A percentile compares a stretch with the other conserved stretches of the same genome.
These are phyloP conservation scores for Fusarium transvaalense DNA, from an alignment of 2,329 filamentous ascomycete genomes.

Conservation along the genomic window DNA sequence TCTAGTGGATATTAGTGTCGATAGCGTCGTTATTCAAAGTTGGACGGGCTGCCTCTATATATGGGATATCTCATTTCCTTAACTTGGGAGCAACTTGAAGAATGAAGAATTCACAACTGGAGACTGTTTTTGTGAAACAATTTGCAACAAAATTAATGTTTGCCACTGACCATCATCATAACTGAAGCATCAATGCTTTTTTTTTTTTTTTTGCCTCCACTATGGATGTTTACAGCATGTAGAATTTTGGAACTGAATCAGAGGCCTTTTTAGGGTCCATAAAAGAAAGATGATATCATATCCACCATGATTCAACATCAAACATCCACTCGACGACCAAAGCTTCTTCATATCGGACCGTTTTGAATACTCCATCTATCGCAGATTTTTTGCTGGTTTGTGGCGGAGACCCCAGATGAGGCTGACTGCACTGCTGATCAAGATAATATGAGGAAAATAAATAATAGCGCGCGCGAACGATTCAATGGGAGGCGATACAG, in stretches of 20 bases:
- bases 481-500: not conserved
- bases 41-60: not conserved
- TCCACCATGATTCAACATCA: constrained; percentile 32
- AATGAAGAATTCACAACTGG: not conserved
- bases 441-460: not conserved
- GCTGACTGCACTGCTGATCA: constrained; percentile 5
- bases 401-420: constrained; percentile 21
- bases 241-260: constrained; percentile 19
- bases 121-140: not conserved
- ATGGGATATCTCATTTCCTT: not conserved
- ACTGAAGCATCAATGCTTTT: not conserved
- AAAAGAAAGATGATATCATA: constrained; percentile 17
- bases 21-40: not conserved
- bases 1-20: not conserved
- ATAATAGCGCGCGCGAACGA: not conserved
- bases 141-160: not conserved
- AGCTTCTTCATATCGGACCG: constrained; percentile 37
- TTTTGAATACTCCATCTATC: constrained; percentile 22
- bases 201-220: not conserved
- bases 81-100: not conserved
- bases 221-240: not conserved
- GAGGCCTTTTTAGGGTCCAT: constrained; percentile 23
- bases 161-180: not conserved
- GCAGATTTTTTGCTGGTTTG: constrained; percentile 23
- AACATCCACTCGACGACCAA: constrained; percentile 25